Base-by-base conservation (phyloP, 306 rosid species). In the Glycine latifolia region DNA sequence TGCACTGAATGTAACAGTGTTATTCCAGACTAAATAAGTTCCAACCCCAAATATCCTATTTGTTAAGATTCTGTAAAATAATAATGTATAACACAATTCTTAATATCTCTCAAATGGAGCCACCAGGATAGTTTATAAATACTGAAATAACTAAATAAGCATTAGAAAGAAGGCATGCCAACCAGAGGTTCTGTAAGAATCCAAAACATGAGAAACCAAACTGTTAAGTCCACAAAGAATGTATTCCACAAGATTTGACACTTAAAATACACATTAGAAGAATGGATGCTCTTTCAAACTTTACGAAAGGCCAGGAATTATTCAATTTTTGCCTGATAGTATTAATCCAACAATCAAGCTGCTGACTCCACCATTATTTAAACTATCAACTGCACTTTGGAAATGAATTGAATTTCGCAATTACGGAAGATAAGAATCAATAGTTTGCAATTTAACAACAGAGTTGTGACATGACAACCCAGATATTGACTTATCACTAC, bases 61-160 rank as follows among this genome's bases (percentile, higher is more conserved):
- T 15, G 72, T 35, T 35, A 62, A 37, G 6, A 62, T 61, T 80
- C 15, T 37, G 17, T 17, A 4, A 9, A 39, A 52, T 47, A 37
- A 62, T 12, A 11, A 49, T n/a, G 66, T 6, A 43, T 14, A 8
- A 56, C 13, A 74, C 50, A 74, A 31, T 20, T 73, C 68, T 5
- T 56, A 15, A 75, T 31, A 66, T 74, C 48, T 53, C 71, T 52
- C 14, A 80, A 74, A 74, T 41, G 75, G 37, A 65, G 55, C 61
- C 44, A 77, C 37, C 20, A 5, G 43, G 26, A 59, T 10, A 15
- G 58, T 50, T 26, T 49, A 55, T 16, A 44, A 67, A 11, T 50
- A 60, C 77, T 46, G 68, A 44, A 47, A 70, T 49, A 26, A 26
- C 31, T 26, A 26, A 26, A 26, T 26, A 53, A 61, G 55, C 41